Conservation (phyloP, 768 basidiomycete species). For the Boletus pseudopeckii region DNA sequence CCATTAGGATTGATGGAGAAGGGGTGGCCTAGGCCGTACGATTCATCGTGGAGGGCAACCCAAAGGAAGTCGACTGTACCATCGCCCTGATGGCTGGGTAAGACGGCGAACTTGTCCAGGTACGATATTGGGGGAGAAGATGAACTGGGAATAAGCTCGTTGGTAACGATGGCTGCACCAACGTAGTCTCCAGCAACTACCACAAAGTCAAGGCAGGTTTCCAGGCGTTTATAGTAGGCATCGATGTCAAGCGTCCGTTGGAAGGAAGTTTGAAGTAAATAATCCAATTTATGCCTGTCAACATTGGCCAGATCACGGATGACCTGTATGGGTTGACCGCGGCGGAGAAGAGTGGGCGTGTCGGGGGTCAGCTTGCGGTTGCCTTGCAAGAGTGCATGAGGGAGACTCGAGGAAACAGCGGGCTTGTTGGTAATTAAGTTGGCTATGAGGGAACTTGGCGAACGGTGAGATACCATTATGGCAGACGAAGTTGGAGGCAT, state of each 20-base stretch:
- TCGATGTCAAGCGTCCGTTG: constrained; percentile 63
- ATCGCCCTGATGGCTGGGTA: constrained; percentile 93
- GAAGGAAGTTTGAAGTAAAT: constrained; percentile 88
- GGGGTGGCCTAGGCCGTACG: constrained; percentile 91
- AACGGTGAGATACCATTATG: constrained; percentile 96
- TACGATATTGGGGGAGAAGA: constrained; percentile 65
- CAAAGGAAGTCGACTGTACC: constrained; percentile 99
- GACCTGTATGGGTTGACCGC: constrained; percentile 84
- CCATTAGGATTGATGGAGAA: constrained; percentile 96
- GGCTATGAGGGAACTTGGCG: constrained; percentile 90
- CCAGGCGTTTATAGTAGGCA: constrained; percentile 77
- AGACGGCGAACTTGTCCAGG: constrained; percentile 97
- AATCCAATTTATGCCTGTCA: constrained; percentile 69
- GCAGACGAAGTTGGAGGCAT: constrained; percentile 95
- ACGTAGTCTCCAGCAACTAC: constrained; percentile 94
- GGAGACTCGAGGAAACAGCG: constrained; percentile 90
- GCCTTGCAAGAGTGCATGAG: constrained; percentile 87
- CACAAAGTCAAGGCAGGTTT: constrained; percentile 79
- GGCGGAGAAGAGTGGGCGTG: constrained; percentile 90
- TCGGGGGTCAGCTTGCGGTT: constrained; percentile 82
- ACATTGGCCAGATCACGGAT: constrained; percentile 66
- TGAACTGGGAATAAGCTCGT: constrained; percentile 40
- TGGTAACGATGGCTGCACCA: constrained; percentile 92
- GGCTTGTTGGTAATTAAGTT: constrained; percentile 99
- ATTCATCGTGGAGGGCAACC: constrained; percentile 98